Evolutionary conservation across 306 rosid genomes (phyloP).

Genomic region (Prosopis cineraria): DNA sequence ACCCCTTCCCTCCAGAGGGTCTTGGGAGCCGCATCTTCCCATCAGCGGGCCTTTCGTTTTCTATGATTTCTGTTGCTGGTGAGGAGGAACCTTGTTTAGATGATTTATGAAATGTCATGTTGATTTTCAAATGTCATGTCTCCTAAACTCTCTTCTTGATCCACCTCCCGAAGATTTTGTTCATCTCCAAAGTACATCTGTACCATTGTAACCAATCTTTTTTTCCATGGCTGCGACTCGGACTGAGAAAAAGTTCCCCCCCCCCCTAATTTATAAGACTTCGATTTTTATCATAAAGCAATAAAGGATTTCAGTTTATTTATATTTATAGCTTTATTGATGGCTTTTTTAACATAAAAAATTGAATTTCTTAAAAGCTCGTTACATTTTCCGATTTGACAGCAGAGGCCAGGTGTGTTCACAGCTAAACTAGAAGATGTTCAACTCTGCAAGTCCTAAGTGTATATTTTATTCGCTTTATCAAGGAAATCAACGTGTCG

Average conservation of each 20-base stretch:
- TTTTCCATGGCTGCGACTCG: slow-evolving; percentile 12
- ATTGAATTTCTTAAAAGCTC: neutral
- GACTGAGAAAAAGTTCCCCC: neutral
- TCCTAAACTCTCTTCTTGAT: slow-evolving; percentile 15
- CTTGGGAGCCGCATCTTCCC: slow-evolving; percentile 24
- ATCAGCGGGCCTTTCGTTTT: slow-evolving; percentile 22
- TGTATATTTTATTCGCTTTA: too few species aligned
- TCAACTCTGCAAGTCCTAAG: too few species aligned
- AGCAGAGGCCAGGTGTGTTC: neutral
- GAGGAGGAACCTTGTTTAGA: slow-evolving; percentile 41
- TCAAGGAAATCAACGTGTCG: too few species aligned
- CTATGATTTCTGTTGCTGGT: slow-evolving; percentile 33
- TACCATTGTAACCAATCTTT: slow-evolving; percentile 25
- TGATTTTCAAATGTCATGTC: slow-evolving; percentile 27
- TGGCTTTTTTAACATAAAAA: neutral
- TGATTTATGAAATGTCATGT: slow-evolving; percentile 6
- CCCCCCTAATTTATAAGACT: slow-evolving; percentile 20
- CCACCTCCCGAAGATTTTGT: slow-evolving; percentile 41
- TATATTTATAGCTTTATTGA: slow-evolving; percentile 23
- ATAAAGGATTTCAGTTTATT: slow-evolving; percentile 41
- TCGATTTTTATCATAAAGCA: slow-evolving; percentile 26
- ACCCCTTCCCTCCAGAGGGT: slow-evolving; percentile 25
- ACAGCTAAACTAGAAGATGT: neutral
- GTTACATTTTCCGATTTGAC: neutral
- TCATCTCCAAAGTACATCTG: slow-evolving; percentile 29